Conservation (phyloP, 2,329 filamentous ascomycete species). For the Lasiodiplodia citricola region DNA sequence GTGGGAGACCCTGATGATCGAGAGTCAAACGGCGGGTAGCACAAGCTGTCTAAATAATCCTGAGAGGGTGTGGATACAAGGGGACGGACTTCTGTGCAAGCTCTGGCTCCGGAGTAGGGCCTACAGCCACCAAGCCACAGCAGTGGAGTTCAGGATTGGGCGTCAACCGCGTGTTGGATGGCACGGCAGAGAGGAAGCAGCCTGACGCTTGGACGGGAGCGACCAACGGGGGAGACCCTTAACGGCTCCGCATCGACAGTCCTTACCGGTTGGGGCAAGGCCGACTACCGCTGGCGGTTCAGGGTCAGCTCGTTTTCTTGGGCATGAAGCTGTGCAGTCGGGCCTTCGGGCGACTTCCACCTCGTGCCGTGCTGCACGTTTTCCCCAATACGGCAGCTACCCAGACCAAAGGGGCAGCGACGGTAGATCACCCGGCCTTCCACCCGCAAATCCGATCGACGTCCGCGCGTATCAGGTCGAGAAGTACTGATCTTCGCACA, state of each 20-base stretch:
- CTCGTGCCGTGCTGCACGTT: neutral
- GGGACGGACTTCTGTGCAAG: neutral
- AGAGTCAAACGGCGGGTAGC: conserved; percentile 4
- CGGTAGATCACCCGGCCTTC: conserved; percentile 12
- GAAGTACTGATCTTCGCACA: neutral
- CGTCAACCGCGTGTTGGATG: conserved; percentile 1
- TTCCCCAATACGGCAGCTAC: neutral
- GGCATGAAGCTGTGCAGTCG: conserved; percentile 6
- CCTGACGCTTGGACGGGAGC: neutral
- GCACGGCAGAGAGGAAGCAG: neutral
- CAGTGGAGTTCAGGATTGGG: neutral
- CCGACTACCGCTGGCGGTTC: neutral
- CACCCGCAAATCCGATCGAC: conserved; percentile 11
- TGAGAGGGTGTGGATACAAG: neutral
- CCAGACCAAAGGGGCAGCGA: neutral
- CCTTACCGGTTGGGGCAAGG: neutral
- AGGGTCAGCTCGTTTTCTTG: neutral
- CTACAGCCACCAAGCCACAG: neutral
- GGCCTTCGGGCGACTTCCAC: conserved; percentile 9
- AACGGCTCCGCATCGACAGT: neutral
- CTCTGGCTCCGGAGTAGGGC: neutral
- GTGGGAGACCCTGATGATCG: neutral
- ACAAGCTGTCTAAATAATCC: conserved; percentile 8
- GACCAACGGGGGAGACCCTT: neutral
- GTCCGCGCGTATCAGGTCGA: neutral